Evolutionary conservation across 2,329 filamentous ascomycete species (phyloP).

Genomic region (Aschersonia sp.): DNA sequence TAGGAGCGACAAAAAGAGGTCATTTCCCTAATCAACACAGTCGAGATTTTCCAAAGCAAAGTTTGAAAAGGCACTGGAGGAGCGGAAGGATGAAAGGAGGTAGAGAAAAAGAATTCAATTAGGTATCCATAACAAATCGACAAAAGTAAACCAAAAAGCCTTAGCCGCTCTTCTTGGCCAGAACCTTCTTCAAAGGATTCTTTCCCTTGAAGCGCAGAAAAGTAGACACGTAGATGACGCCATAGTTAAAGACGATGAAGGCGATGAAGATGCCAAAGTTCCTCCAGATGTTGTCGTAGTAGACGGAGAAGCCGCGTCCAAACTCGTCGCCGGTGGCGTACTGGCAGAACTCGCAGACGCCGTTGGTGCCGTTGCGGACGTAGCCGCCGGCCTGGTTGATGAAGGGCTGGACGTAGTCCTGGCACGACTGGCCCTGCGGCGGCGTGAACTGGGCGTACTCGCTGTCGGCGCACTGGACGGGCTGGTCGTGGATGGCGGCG

Average conservation of each 20-base stretch:
- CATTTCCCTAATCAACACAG: too few relatives aligned
- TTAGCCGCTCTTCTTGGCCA: conserved; percentile 9
- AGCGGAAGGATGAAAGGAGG: too few relatives aligned
- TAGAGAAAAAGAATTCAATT: too few relatives aligned
- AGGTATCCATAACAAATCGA: too few relatives aligned
- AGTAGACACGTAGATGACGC: conserved; percentile 21
- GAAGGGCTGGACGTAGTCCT: conserved; percentile 41
- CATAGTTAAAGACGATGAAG: conserved; percentile 50
- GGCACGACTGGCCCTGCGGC: conserved; percentile 44
- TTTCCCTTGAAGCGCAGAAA: conserved; percentile 23
- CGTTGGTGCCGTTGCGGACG: conserved; percentile 37
- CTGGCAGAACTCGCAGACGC: conserved; percentile 50
- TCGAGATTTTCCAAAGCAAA: too few relatives aligned
- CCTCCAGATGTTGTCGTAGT: conserved; percentile 46
- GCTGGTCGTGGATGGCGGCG: conserved; percentile 36
- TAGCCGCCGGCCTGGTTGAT: conserved; percentile 43
- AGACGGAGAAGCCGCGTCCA: conserved; percentile 42
- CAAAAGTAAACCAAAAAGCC: neutral
- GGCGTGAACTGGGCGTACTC: conserved; percentile 48
- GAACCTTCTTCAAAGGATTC: conserved; percentile 19
- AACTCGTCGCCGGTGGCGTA: conserved; percentile 47
- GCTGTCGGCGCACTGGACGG: conserved; percentile 35
- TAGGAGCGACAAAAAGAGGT: too few relatives aligned
- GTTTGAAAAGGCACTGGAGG: too few relatives aligned
- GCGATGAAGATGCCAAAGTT: conserved; percentile 51